Percentiles rank a stretch among this genome's conserved stretches.
Evolutionary conservation across 2,329 filamentous ascomycete genomes (phyloP).

Genomic region (Aspergillus fumigatiaffinis): DNA sequence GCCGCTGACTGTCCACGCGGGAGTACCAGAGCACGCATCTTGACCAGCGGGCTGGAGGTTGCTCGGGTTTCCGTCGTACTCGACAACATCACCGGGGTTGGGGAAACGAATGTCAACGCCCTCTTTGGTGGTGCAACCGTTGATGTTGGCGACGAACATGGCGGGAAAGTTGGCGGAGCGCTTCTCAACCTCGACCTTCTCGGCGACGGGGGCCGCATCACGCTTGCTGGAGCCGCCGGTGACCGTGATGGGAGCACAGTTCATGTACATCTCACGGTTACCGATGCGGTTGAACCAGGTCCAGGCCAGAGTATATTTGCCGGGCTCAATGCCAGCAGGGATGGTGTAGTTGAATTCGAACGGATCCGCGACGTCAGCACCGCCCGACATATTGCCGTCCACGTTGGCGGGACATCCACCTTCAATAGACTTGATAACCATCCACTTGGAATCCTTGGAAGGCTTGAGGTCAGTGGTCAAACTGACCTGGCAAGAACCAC

Average conservation of each 20-base stretch:
- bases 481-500: slow-evolving; percentile 86
- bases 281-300: slow-evolving; percentile 92
- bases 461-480: slow-evolving; percentile 74
- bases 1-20: slow-evolving; percentile 31
- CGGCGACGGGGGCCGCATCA: slow-evolving; percentile 15
- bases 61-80: slow-evolving; percentile 43
- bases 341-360: slow-evolving; percentile 66
- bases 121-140: slow-evolving; percentile 55
- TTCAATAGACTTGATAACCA: slow-evolving; percentile 83
- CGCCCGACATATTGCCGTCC: slow-evolving; percentile 55
- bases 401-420: slow-evolving; percentile 74
- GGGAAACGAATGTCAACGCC: slow-evolving; percentile 62
- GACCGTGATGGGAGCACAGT: slow-evolving; percentile 75
- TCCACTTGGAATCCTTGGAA: slow-evolving; percentile 66
- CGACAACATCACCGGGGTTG: slow-evolving; percentile 58
- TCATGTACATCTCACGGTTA: slow-evolving; percentile 97
- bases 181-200: slow-evolving; percentile 41
- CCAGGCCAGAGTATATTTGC: slow-evolving; percentile 81
- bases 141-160: slow-evolving; percentile 73
- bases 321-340: slow-evolving; percentile 66
- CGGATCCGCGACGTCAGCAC: slow-evolving; percentile 44
- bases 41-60: slow-evolving; percentile 31
- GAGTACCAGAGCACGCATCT: slow-evolving; percentile 27
- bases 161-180: slow-evolving; percentile 62
- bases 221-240: slow-evolving; percentile 49